Conservation (phyloP, 371 early-diverging fungal genomes). For the Mucor piriformis region DNA sequence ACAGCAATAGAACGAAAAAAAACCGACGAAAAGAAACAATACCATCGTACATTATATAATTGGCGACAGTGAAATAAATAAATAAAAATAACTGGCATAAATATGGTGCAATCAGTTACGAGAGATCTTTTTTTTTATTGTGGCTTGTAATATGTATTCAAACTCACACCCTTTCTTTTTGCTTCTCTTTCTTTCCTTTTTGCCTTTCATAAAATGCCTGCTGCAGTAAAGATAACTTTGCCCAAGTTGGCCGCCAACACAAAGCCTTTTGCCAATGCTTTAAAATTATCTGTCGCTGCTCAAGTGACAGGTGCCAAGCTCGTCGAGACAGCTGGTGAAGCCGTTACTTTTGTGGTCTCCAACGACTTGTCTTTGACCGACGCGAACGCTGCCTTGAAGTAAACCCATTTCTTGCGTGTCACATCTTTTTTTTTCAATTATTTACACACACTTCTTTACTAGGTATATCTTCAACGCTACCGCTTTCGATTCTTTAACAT, state of each 20-base stretch:
- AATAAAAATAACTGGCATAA: too few relatives aligned
- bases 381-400: conserved; percentile 50
- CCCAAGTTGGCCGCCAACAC: conserved; percentile 42
- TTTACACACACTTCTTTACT: too few relatives aligned
- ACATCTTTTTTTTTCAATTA: not conserved
- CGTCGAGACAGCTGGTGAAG: conserved; percentile 31
- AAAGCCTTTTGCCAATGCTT: conserved; percentile 40
- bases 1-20: conserved; percentile 9
- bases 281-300: conserved; percentile 42
- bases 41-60: too few relatives aligned
- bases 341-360: conserved; percentile 25
- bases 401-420: too few relatives aligned
- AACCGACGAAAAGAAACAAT: not conserved
- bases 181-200: conserved; percentile 6
- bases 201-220: conserved; percentile 23
- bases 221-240: conserved; percentile 31
- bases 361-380: conserved; percentile 31
- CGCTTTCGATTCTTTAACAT: conserved; percentile 33
- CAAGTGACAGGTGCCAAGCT: conserved; percentile 35
- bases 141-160: conserved; percentile 2
- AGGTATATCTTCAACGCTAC: conserved; percentile 39
- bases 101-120: too few relatives aligned
- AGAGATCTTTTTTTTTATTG: not conserved
- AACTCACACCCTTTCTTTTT: not conserved
- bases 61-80: too few relatives aligned